Evolutionary conservation across 75 land plant species (phyloP).

Genomic region (Pinus albicaulis): DNA sequence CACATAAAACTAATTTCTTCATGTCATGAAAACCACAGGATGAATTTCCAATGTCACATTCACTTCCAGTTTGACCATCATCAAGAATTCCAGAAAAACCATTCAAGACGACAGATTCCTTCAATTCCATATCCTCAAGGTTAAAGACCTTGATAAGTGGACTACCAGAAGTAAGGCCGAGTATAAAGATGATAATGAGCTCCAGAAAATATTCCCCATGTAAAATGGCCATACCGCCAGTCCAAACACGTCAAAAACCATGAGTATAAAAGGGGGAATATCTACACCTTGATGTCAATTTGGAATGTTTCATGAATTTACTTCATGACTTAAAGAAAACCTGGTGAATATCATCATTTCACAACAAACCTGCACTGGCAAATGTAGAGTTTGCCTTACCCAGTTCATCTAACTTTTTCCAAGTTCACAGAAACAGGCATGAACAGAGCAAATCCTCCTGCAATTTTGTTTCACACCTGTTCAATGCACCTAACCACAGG

Average conservation of each 20-base stretch:
- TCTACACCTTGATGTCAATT: neutral
- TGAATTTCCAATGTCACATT: constrained; percentile 1
- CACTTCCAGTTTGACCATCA: neutral
- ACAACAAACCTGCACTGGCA: neutral
- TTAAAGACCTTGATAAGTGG: neutral
- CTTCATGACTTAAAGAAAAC: neutral
- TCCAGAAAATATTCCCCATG: constrained; percentile 8
- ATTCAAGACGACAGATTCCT: neutral
- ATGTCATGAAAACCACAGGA: neutral
- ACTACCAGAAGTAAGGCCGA: constrained; percentile 1
- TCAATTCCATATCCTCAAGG: constrained; percentile 6
- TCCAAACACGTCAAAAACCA: constrained; percentile 10
- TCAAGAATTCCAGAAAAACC: neutral
- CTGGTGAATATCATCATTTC: neutral
- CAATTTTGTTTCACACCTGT: neutral
- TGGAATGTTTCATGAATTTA: neutral
- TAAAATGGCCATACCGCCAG: constrained; percentile 7
- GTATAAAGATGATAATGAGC: neutral
- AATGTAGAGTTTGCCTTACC: neutral
- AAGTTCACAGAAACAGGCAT: neutral
- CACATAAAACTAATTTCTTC: constrained; percentile 36
- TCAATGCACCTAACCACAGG: neutral
- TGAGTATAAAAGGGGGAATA: constrained; percentile 4
- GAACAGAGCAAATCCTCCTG: neutral
- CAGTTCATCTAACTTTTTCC: neutral